Percentiles rank a stretch among this genome's conserved stretches.
These are phyloP conservation scores for Pythium rhizo-oryzae DNA, from an alignment of 352 stramenopile species.

Conservation along the genomic window DNA sequence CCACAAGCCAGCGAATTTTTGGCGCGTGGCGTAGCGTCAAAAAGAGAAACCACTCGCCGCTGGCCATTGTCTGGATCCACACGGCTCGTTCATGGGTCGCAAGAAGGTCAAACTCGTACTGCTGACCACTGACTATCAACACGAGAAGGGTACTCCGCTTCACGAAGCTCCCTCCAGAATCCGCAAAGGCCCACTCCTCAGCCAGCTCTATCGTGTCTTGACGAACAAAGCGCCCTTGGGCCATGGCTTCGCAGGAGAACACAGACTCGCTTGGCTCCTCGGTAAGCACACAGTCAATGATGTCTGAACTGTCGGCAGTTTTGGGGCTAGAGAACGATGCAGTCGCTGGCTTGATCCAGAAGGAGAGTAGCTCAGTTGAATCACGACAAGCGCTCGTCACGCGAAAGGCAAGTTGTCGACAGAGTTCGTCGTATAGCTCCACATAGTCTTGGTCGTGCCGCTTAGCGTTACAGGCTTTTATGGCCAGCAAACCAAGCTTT, in stretches of 20 bases:
- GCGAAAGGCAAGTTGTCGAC: conserved; percentile 12
- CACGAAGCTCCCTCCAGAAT: not conserved
- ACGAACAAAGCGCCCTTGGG: conserved; percentile 5
- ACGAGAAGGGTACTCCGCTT: conserved; percentile 11
- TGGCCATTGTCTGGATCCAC: conserved; percentile 19
- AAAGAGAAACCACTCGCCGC: conserved; percentile 19
- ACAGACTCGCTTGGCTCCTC: conserved; percentile 3
- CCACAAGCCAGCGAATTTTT: conserved; percentile 13
- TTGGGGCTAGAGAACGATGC: not conserved
- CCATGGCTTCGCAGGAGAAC: not conserved
- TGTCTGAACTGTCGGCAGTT: not conserved
- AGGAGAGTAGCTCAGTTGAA: not conserved
- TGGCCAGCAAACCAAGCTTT: conserved; percentile 11
- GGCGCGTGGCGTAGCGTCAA: conserved; percentile 19
- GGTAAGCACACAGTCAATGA: not conserved
- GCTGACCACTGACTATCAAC: conserved; percentile 1
- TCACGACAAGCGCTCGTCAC: not conserved
- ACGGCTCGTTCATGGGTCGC: conserved; percentile 17
- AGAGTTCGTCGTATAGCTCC: conserved; percentile 19
- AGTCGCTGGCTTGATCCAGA: conserved; percentile 22
- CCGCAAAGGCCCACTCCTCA: not conserved
- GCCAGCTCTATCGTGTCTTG: conserved; percentile 3
- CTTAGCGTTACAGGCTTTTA: not conserved
- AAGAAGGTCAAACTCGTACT: conserved; percentile 27
- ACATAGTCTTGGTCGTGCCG: not conserved